Conservation (phyloP, 2,329 filamentous ascomycete species). For the Diaporthe sp. region DNA sequence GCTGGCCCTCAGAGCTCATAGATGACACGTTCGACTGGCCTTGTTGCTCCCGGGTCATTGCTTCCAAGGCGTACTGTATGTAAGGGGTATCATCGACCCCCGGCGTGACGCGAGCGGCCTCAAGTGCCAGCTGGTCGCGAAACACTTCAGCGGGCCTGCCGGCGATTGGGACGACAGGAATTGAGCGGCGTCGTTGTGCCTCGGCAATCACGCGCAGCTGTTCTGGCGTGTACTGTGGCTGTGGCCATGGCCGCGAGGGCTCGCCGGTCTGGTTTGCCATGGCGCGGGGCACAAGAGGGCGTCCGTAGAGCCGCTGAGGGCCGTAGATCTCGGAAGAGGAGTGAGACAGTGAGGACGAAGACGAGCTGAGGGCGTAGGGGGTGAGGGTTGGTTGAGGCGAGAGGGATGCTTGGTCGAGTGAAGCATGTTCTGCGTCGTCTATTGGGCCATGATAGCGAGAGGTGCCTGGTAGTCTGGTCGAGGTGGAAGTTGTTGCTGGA, state of each 20-base stretch:
- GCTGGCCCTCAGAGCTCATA: conserved; percentile 49
- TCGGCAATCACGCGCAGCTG: conserved; percentile 41
- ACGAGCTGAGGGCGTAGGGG: conserved; percentile 56
- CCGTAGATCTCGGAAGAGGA: conserved; percentile 60
- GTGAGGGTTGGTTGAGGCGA: conserved; percentile 54
- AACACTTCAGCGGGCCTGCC: conserved; percentile 50
- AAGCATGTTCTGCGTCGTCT: conserved; percentile 44
- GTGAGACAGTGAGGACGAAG: conserved; percentile 49
- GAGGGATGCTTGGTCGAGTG: conserved; percentile 46
- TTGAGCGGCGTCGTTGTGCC: conserved; percentile 29
- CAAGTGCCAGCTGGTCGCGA: conserved; percentile 66
- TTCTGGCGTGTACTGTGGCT: conserved; percentile 42
- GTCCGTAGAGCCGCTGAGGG: conserved; percentile 56
- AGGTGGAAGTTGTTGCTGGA: conserved; percentile 44
- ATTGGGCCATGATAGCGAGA: conserved; percentile 41
- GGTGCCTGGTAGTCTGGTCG: conserved; percentile 42
- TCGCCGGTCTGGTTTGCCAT: conserved; percentile 44
- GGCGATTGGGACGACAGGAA: conserved; percentile 33
- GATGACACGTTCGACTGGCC: conserved; percentile 66
- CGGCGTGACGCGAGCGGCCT: conserved; percentile 73
- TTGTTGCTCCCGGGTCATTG: conserved; percentile 81
- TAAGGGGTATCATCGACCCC: conserved; percentile 88
- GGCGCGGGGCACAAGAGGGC: conserved; percentile 45
- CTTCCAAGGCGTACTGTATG: conserved; percentile 90
- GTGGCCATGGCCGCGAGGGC: conserved; percentile 42